phyloP scores from a whole-genome alignment of 1,139 yeast species.

The Komagataea norvegica region DNA sequence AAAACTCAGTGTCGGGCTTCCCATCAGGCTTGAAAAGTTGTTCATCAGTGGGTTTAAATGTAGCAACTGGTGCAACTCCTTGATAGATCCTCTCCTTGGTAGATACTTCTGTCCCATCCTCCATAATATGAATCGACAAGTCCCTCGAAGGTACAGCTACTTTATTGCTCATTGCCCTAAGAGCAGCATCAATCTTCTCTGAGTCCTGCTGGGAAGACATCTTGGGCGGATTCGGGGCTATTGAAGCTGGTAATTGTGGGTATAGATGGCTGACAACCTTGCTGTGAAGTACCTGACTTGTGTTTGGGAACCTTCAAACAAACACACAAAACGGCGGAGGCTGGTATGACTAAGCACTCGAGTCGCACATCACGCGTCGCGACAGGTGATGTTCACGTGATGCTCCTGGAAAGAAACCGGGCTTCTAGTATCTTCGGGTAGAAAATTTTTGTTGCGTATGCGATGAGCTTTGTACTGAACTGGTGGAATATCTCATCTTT shows the following conservation, averaged over 20 bases:
- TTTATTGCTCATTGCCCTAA: conserved; percentile 63
- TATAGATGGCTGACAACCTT: too few relatives aligned
- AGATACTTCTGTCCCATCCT: conserved; percentile 61
- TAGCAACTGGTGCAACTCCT: conserved; percentile 66
- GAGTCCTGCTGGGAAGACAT: conserved; percentile 41
- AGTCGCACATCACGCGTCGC: too few relatives aligned
- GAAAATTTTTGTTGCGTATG: background rate
- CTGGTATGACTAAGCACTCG: too few relatives aligned
- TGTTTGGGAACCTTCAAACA: too few relatives aligned
- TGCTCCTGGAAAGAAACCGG: too few relatives aligned
- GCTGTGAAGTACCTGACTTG: too few relatives aligned
- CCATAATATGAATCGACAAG: conserved; percentile 54
- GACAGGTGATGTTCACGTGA: too few relatives aligned
- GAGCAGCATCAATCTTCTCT: conserved; percentile 67
- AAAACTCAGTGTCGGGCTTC: conserved; percentile 66
- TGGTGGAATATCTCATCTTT: too few relatives aligned
- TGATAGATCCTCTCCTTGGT: conserved; percentile 69
- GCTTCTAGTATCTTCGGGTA: too few relatives aligned
- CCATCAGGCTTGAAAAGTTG: conserved; percentile 63
- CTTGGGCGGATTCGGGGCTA: too few relatives aligned
- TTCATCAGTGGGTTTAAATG: conserved; percentile 57
- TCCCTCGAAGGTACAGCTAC: conserved; percentile 33
- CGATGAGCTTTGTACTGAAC: conserved; percentile 7
- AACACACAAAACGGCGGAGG: too few relatives aligned
- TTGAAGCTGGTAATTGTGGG: too few relatives aligned